Conservation (phyloP, 495 filamentous ascomycete genomes). For the Talaromyces trachyspermus region DNA sequence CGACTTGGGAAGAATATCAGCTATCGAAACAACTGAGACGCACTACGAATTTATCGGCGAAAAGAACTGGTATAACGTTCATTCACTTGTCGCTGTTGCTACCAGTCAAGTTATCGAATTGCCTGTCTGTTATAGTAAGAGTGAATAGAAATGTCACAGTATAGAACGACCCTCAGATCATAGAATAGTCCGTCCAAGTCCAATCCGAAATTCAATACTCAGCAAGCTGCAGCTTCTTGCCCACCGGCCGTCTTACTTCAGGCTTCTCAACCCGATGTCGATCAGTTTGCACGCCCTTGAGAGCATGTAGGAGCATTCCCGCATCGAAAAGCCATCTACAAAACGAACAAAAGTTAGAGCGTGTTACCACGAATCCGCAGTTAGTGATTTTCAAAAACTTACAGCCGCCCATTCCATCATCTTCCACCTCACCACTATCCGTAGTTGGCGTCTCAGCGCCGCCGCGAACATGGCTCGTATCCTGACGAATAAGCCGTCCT, state of each 20-base stretch:
- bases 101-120: too few species aligned
- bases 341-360: too few species aligned
- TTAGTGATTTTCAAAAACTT: slow-evolving; percentile 41
- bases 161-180: too few species aligned
- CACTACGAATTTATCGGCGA: too few species aligned
- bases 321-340: slow-evolving; percentile 94
- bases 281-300: slow-evolving; percentile 56
- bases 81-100: too few species aligned
- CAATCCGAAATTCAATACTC: slow-evolving; percentile 73
- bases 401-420: slow-evolving; percentile 91
- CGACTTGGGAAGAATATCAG: too few species aligned
- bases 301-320: slow-evolving; percentile 82
- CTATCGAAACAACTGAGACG: too few species aligned
- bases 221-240: slow-evolving; percentile 68
- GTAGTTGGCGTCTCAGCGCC: slow-evolving; percentile 49
- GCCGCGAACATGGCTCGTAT: slow-evolving; percentile 24
- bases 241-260: slow-evolving; percentile 56
- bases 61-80: too few species aligned
- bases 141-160: too few species aligned
- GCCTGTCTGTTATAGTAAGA: too few species aligned
- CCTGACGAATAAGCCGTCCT: slow-evolving; percentile 39
- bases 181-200: too few species aligned
- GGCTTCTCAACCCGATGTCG: slow-evolving; percentile 38
- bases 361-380: too few species aligned
- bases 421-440: slow-evolving; percentile 62